A percentile compares a stretch with the other conserved stretches of the same genome.
Evolutionary conservation across 108 stramenopile species (phyloP).

Genomic region (Craspedostauros australis): DNA sequence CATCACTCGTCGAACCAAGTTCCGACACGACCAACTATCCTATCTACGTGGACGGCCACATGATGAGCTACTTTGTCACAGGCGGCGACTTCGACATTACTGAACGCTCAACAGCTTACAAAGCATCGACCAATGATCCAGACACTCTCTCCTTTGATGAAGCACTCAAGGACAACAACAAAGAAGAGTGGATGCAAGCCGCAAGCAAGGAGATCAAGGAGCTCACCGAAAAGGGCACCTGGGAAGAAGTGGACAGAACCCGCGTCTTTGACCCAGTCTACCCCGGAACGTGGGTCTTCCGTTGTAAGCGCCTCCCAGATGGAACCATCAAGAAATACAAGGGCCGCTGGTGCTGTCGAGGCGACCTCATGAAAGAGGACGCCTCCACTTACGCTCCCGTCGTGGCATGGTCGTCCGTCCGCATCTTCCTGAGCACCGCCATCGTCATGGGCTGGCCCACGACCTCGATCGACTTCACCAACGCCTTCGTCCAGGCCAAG

Average conservation of each 20-base stretch:
- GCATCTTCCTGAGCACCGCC: constrained; percentile 14
- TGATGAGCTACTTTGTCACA: no score
- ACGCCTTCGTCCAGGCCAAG: constrained; percentile 25
- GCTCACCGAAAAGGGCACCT: background rate
- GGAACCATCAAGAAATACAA: constrained; percentile 41
- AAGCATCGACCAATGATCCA: constrained; percentile 8
- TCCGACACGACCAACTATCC: no score
- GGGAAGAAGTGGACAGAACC: constrained; percentile 20
- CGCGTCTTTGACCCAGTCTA: no score
- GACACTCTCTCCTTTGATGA: constrained; percentile 15
- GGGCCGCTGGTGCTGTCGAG: constrained; percentile 24
- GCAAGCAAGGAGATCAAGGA: constrained; percentile 6
- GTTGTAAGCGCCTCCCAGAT: constrained; percentile 34
- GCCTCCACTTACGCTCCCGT: constrained; percentile 46
- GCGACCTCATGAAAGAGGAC: constrained; percentile 8
- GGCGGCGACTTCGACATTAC: no score
- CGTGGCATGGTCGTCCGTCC: constrained; percentile 31
- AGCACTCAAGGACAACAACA: constrained; percentile 8
- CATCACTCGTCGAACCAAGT: no score
- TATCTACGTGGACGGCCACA: no score
- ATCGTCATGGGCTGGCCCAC: constrained; percentile 1
- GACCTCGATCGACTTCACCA: constrained; percentile 1
- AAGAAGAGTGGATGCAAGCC: constrained; percentile 1
- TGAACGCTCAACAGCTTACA: no score
- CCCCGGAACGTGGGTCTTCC: constrained; percentile 27